These are phyloP conservation scores for Kickxella alabastrina DNA, from an alignment of 192 early-diverging fungal species.

Conservation along the genomic window DNA sequence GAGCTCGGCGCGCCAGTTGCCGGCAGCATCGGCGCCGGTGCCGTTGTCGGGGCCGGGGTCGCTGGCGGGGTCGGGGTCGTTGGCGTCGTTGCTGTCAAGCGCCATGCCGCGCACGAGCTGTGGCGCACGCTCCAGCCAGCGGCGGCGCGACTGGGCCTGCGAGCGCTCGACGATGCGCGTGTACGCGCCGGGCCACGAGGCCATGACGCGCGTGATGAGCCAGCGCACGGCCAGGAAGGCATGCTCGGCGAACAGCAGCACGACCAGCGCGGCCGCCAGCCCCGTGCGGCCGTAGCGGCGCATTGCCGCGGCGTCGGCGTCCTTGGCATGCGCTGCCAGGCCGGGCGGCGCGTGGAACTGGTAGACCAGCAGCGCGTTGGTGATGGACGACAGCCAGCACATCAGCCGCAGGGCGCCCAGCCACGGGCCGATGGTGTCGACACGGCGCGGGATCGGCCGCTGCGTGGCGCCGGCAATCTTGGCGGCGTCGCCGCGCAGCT, in stretches of 20 bases:
- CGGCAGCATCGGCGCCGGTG: neutral
- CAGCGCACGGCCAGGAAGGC: constrained; percentile 42
- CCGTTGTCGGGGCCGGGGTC: neutral
- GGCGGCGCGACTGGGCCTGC: constrained; percentile 35
- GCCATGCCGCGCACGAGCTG: constrained; percentile 28
- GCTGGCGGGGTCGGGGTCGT: neutral
- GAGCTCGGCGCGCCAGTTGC: constrained; percentile 33
- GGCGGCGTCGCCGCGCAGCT: constrained; percentile 85
- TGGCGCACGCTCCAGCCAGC: constrained; percentile 42
- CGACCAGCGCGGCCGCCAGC: constrained; percentile 43
- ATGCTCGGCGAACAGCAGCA: constrained; percentile 50
- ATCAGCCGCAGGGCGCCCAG: constrained; percentile 57
- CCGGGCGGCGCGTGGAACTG: constrained; percentile 42
- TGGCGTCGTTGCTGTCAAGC: neutral
- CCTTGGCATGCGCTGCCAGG: constrained; percentile 23
- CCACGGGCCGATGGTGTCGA: constrained; percentile 80
- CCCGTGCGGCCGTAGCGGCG: constrained; percentile 41
- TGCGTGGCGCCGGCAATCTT: constrained; percentile 79
- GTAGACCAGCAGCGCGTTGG: constrained; percentile 55
- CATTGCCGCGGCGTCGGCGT: constrained; percentile 31
- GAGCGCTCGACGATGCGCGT: constrained; percentile 36
- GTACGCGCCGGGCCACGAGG: constrained; percentile 46
- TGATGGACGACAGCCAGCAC: constrained; percentile 55
- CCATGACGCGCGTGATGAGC: constrained; percentile 33
- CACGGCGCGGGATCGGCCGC: constrained; percentile 66